Evolutionary conservation across 164 flowering plant genomes (phyloP), one percentile per base, ranked within the genome.

Genomic region (Chimonanthus salicifolius): DNA sequence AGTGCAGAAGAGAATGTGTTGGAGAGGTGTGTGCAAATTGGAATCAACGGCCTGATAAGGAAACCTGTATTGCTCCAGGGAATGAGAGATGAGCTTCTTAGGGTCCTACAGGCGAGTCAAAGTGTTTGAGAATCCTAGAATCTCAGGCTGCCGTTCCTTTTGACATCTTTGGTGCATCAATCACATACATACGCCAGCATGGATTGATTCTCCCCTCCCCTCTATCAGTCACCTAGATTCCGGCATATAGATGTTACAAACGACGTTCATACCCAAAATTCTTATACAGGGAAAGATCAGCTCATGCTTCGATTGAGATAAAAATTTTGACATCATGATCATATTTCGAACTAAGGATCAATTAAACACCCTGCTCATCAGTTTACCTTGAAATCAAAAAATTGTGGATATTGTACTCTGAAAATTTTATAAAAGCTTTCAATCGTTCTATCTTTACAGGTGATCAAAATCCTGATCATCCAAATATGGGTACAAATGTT

Each of bases 21-120:
- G 88, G 92, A 87, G n/a, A 83, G 74, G 74, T 92, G 98, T 78
- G 49, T 77, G 78, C 88, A 87, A 74, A 70, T 74, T 18, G 99
- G 99, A 49, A 91, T 94, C 78, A 91, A 91, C 74, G 97, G 99
- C 3, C 74, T 90, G 2, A 77, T 94, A 43, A 80, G 85, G 58
- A 92, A 91, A 77, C 98, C 99, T 11, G 88, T 87, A 63, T 70
- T 86, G 46, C 72, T 87, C 49, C 85, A 85, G 70, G 93, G 88
- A 18, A 81, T 94, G 72, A 86, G 87, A 43, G 85, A 79, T 10
- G 99, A 93, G 83, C 89, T 94, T 48, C 80, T 81, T 48, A 80
- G 94, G 74, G 86, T 94, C 68, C 67, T 80, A 73, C 90, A 85
- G 76, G 84, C 84, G 65, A 83, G 77, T 75, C 78, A 82, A 70